A percentile compares a stretch with the other conserved stretches of the same genome.
Evolutionary conservation across 2,329 filamentous ascomycete species (phyloP).

Genomic region (Paracoccidioides lutzii): DNA sequence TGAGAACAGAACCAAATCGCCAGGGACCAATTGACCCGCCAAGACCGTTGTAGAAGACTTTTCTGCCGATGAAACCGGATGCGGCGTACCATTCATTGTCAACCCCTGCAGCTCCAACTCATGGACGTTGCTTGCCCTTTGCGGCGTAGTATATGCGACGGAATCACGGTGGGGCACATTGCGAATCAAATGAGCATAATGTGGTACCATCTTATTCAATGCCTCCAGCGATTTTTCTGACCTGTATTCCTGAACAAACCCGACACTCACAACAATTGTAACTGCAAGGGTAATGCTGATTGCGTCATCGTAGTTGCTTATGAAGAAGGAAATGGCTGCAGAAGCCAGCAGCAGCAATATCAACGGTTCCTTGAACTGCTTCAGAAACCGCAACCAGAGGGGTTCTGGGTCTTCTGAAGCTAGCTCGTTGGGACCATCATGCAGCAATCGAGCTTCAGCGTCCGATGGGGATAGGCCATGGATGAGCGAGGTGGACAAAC

Average conservation of each 20-base stretch:
- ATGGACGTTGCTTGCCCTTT: constrained; percentile 20
- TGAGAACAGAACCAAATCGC: constrained; percentile 84
- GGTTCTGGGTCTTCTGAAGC: constrained; percentile 89
- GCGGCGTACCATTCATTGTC: constrained; percentile 31
- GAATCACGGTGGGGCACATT: constrained; percentile 24
- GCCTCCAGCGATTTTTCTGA: constrained; percentile 97
- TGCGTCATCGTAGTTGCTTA: constrained; percentile 90
- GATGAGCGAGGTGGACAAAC: constrained; percentile 67
- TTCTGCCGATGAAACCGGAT: constrained; percentile 49
- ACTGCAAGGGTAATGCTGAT: constrained; percentile 92
- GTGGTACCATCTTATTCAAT: constrained; percentile 82
- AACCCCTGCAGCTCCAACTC: constrained; percentile 39
- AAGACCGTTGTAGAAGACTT: constrained; percentile 76
- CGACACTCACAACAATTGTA: constrained; percentile 90
- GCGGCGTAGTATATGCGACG: constrained; percentile 14
- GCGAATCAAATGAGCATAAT: constrained; percentile 89
- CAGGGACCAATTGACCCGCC: constrained; percentile 75
- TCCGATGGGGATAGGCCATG: constrained; percentile 71
- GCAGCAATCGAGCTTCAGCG: constrained; percentile 63
- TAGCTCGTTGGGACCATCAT: constrained; percentile 85
- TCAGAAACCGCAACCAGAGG: constrained; percentile 85
- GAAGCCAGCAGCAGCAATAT: constrained; percentile 86
- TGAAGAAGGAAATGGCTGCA: constrained; percentile 72
- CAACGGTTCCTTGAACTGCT: constrained; percentile 92
- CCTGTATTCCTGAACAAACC: constrained; percentile 93